phyloP scores from a whole-genome alignment of 2,329 filamentous ascomycete genomes.

The Aulographum hederae region DNA sequence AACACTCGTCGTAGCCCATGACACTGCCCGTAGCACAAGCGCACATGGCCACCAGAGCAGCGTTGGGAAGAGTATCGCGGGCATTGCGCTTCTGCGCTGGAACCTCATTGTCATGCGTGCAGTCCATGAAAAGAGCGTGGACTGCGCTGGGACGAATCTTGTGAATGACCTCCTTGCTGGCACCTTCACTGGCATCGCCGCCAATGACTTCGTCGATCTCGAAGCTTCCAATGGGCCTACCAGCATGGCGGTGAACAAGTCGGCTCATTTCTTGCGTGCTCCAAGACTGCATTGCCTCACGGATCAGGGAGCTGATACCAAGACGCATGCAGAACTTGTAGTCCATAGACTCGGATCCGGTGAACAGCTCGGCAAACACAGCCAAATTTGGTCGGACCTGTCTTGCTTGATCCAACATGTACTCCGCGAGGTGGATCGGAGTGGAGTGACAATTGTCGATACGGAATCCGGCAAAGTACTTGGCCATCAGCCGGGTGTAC shows the following conservation, averaged over 20 bases:
- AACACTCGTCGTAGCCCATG: slow-evolving; percentile 95
- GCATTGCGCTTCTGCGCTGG: slow-evolving; percentile 91
- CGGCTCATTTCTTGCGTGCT: slow-evolving; percentile 83
- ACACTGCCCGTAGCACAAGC: slow-evolving; percentile 87
- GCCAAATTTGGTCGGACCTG: slow-evolving; percentile 74
- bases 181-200: slow-evolving; percentile 13
- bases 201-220: slow-evolving; percentile 75
- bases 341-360: slow-evolving; percentile 87
- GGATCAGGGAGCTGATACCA: slow-evolving; percentile 77
- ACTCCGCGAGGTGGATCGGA: slow-evolving; percentile 81
- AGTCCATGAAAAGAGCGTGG: slow-evolving; percentile 96
- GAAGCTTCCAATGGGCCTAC: slow-evolving; percentile 89
- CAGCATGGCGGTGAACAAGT: slow-evolving; percentile 83
- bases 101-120: slow-evolving; percentile 95
- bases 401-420: slow-evolving; percentile 86
- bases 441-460: slow-evolving; percentile 99
- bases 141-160: slow-evolving; percentile 76
- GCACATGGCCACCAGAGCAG: slow-evolving; percentile 90
- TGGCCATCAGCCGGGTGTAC: slow-evolving; percentile 82
- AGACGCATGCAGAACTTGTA: slow-evolving; percentile 90
- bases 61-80: slow-evolving; percentile 82
- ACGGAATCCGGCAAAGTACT: slow-evolving; percentile 85
- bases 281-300: slow-evolving; percentile 98
- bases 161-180: slow-evolving; percentile 45
- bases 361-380: slow-evolving; percentile 88